These are phyloP conservation scores for Paecilomyces variotii DNA, from an alignment of 2,329 filamentous ascomycete genomes.

Conservation along the genomic window DNA sequence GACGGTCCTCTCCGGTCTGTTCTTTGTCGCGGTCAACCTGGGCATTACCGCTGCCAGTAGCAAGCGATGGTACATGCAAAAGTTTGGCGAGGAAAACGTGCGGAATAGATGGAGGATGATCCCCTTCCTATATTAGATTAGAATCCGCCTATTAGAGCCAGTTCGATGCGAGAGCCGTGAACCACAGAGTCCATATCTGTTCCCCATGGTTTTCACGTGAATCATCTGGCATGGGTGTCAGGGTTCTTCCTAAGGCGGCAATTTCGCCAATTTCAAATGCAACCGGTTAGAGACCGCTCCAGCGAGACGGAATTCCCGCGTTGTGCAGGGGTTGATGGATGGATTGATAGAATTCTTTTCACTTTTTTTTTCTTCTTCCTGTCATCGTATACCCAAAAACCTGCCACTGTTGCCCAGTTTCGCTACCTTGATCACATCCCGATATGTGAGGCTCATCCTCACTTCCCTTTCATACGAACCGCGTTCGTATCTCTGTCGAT, in stretches of 20 bases:
- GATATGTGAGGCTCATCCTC: constrained; percentile 57
- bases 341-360: background rate
- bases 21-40: constrained; percentile 72
- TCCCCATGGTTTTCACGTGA: background rate
- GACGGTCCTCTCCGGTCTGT: constrained; percentile 60
- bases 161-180: background rate
- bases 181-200: background rate
- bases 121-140: constrained; percentile 40
- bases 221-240: background rate
- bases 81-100: constrained; percentile 62
- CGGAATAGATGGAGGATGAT: constrained; percentile 66
- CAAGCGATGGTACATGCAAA: constrained; percentile 67
- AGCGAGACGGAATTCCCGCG: background rate
- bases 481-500: constrained; percentile 25
- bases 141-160: background rate
- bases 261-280: background rate
- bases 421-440: constrained; percentile 78
- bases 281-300: background rate
- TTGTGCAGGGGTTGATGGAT: background rate
- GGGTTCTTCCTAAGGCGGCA: background rate
- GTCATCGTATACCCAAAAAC: constrained; percentile 31
- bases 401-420: constrained; percentile 63
- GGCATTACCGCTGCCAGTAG: constrained; percentile 73
- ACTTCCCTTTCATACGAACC: constrained; percentile 43
- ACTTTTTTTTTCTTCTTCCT: background rate